Conservation (phyloP, 2,329 filamentous ascomycete species). For the Colletotrichum tropicicola region DNA sequence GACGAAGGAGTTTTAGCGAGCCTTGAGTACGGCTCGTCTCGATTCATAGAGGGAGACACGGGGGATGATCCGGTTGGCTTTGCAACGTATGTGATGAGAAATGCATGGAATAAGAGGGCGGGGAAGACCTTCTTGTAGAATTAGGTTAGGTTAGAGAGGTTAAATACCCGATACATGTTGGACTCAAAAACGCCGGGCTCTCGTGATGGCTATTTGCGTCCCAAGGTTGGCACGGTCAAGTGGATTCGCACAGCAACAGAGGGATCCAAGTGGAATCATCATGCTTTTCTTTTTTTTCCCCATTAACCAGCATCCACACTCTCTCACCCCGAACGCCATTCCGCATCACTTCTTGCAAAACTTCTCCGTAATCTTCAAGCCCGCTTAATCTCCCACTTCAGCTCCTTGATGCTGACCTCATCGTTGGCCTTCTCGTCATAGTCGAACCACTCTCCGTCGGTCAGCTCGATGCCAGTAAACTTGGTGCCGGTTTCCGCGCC, state of each 20-base stretch:
- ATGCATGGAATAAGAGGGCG: conserved; percentile 17
- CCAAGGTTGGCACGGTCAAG: too few species aligned
- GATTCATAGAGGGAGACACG: not conserved
- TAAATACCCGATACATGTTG: conserved; percentile 29
- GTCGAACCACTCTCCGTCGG: conserved; percentile 96
- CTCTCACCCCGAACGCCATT: not conserved
- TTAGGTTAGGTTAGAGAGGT: conserved; percentile 21
- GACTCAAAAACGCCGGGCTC: too few species aligned
- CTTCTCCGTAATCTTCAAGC: conserved; percentile 63
- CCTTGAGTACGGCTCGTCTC: not conserved
- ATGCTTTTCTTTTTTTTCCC: too few species aligned
- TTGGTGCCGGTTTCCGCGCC: conserved; percentile 83
- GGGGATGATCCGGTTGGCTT: not conserved
- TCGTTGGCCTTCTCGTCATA: conserved; percentile 95
- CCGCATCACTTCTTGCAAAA: conserved; percentile 19
- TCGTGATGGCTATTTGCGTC: too few species aligned
- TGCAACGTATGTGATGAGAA: conserved; percentile 19
- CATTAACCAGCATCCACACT: too few species aligned
- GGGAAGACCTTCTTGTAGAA: conserved; percentile 23
- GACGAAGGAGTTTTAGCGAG: not conserved
- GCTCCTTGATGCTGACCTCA: conserved; percentile 90
- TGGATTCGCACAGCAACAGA: too few species aligned
- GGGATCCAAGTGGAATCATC: too few species aligned
- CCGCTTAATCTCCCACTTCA: conserved; percentile 86
- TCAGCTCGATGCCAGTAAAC: conserved; percentile 83